Base-by-base conservation (phyloP, 371 early-diverging fungal genomes). In the Mortierella sp. region DNA sequence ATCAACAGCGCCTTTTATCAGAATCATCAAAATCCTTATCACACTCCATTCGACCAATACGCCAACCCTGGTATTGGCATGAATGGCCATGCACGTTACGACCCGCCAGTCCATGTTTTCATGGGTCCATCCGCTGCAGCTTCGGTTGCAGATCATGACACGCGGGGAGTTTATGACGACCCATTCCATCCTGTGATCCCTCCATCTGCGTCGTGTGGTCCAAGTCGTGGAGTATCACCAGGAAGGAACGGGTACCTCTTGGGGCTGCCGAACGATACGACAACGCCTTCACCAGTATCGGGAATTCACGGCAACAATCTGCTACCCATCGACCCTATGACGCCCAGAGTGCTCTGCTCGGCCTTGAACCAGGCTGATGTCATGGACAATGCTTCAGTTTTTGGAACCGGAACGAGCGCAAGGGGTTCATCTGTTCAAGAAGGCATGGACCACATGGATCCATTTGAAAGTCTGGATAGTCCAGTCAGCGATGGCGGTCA, bases 401-500 rank as follows among this genome's bases (percentile, higher is more conserved):
- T 34, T 34, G 34, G 34, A 7, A 7, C 34, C 10, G 34, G 34
- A 34, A 10, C 34, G 7, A 34, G 34, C 10, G 7, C 34, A 34
- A 34, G 34, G 10, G 28, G 41, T 7, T 10, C 31, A 0, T 64
- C 61, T n/a, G 7, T 49, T 30, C 28, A 52, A 18, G 21, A 34
- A 24, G 30, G 16, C 34, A 27, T 38, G 3, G 72, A 71, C n/a
- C 61, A 43, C 2, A 23, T 54, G 0, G 58, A 73, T 60, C 85
- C 89, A 1, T 80, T 89, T 24, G 81, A 86, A 57, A 80, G 83
- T 26, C 57, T 89, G 41, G 80, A 87, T 24, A 86, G 86, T 64
- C 78, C 82, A n/a, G 89, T 90, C 3, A 83, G 79, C 26, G 89
- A 89, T 66, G 87, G 87, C 12, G 95, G 96, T 55, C 84, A 86